phyloP scores from a whole-genome alignment of 2,329 filamentous ascomycete species.

The Diaporthe australafricana region DNA sequence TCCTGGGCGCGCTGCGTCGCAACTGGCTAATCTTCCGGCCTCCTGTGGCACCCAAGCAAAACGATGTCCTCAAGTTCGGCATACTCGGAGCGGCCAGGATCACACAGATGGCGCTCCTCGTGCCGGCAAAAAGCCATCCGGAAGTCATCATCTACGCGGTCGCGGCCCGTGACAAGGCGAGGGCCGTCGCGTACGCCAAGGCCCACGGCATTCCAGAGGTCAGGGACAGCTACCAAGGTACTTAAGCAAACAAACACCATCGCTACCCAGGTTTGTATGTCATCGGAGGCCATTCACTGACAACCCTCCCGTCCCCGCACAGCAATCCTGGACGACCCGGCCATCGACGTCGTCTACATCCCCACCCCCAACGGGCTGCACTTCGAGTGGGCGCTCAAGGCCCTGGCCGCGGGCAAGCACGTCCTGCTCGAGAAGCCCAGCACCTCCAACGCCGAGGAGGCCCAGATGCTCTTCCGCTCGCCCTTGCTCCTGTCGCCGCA shows the following conservation, averaged over 20 bases:
- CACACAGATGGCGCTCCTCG: constrained; percentile 55
- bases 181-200: constrained; percentile 61
- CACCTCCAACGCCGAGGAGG: constrained; percentile 58
- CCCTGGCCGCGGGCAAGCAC: constrained; percentile 62
- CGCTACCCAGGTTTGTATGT: neutral
- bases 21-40: constrained; percentile 36
- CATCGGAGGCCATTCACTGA: neutral
- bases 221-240: constrained; percentile 61
- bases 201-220: constrained; percentile 63
- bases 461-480: constrained; percentile 55
- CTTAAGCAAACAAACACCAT: rapidly evolving
- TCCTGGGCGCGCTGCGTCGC: constrained; percentile 36
- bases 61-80: constrained; percentile 51
- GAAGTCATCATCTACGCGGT: constrained; percentile 65
- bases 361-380: constrained; percentile 57
- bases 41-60: constrained; percentile 30
- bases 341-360: constrained; percentile 63
- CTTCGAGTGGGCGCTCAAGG: constrained; percentile 60
- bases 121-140: constrained; percentile 62
- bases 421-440: constrained; percentile 67
- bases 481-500: constrained; percentile 47
- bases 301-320: constrained; percentile 24
- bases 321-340: constrained; percentile 53
- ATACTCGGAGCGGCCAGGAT: constrained; percentile 56
- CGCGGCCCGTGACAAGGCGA: constrained; percentile 60